phyloP scores from a whole-genome alignment of 305 asterid species.

The Euphrasia arctica region DNA sequence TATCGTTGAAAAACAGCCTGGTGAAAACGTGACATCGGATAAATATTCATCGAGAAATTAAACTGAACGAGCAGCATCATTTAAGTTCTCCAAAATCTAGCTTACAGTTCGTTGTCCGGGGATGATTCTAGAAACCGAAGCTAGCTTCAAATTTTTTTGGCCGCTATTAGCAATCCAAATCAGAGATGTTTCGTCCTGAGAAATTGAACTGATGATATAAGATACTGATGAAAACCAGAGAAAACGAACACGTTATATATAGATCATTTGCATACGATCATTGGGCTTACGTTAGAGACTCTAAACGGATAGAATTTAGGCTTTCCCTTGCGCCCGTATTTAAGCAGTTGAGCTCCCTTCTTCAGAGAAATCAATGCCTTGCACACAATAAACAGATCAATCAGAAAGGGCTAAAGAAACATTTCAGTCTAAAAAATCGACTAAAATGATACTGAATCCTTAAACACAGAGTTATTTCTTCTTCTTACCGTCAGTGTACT shows the following conservation, averaged over 20 bases:
- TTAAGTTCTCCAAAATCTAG: slow-evolving; percentile 13
- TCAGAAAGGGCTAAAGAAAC: not conserved
- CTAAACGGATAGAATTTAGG: slow-evolving; percentile 76
- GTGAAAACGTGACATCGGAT: not conserved
- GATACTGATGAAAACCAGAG: not conserved
- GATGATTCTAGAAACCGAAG: slow-evolving; percentile 63
- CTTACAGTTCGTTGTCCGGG: slow-evolving; percentile 93
- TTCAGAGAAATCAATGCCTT: slow-evolving; percentile 73
- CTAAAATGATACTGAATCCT: not conserved
- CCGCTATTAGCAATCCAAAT: slow-evolving; percentile 82
- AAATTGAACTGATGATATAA: not conserved
- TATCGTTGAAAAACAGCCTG: slow-evolving; percentile 78
- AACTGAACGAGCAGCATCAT: slow-evolving; percentile 2
- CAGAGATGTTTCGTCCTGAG: slow-evolving; percentile 65
- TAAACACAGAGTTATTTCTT: too few relatives aligned
- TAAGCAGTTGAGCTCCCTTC: slow-evolving; percentile 78
- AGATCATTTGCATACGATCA: slow-evolving; percentile 1
- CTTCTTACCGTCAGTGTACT: not conserved
- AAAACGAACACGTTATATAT: not conserved
- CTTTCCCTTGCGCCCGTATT: slow-evolving; percentile 81
- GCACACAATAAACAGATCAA: slow-evolving; percentile 28
- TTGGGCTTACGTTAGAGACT: slow-evolving; percentile 59
- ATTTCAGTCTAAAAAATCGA: not conserved
- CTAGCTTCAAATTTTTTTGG: slow-evolving; percentile 64
- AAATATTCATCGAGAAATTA: slow-evolving; percentile 1